phyloP scores from a whole-genome alignment of 2,329 filamentous ascomycete genomes.

The Alternaria atra region DNA sequence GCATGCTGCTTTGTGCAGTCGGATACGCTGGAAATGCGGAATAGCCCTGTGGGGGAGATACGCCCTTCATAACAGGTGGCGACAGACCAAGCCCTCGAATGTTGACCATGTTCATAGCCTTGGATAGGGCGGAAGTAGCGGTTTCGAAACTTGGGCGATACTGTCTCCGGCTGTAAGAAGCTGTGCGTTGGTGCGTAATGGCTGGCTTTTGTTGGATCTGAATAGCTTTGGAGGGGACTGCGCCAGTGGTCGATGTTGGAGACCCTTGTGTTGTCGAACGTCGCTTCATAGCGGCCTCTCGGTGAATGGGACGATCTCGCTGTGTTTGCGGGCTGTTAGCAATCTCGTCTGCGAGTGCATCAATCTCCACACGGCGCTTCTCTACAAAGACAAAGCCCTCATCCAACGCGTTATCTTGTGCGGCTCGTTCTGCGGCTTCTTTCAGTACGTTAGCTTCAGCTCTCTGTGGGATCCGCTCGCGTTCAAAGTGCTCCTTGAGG shows the following conservation, averaged over 20 bases:
- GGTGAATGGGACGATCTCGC: slow-evolving; percentile 58
- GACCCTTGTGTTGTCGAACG: slow-evolving; percentile 80
- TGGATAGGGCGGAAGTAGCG: slow-evolving; percentile 89
- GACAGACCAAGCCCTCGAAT: slow-evolving; percentile 75
- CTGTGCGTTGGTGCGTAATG: slow-evolving; percentile 72
- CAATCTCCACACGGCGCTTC: slow-evolving; percentile 94
- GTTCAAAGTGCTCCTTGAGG: slow-evolving; percentile 59
- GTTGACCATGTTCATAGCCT: slow-evolving; percentile 93
- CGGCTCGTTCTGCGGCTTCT: slow-evolving; percentile 69
- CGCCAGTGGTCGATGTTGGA: slow-evolving; percentile 73
- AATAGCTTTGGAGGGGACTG: slow-evolving; percentile 76
- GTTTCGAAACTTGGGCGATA: slow-evolving; percentile 78
- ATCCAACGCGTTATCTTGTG: slow-evolving; percentile 88
- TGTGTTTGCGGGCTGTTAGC: slow-evolving; percentile 76
- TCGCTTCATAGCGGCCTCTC: slow-evolving; percentile 72
- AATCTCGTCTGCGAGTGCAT: slow-evolving; percentile 94
- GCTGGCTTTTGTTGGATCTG: slow-evolving; percentile 75
- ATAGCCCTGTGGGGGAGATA: slow-evolving; percentile 76
- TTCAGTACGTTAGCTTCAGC: slow-evolving; percentile 49
- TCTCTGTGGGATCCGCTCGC: slow-evolving; percentile 54
- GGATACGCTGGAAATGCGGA: slow-evolving; percentile 88
- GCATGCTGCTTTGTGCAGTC: slow-evolving; percentile 73
- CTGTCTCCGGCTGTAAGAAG: slow-evolving; percentile 80
- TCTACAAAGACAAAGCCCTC: slow-evolving; percentile 96
- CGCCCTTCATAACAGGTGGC: slow-evolving; percentile 66